Conservation (phyloP, 768 basidiomycete genomes). For the Coprinopsis sp. region DNA sequence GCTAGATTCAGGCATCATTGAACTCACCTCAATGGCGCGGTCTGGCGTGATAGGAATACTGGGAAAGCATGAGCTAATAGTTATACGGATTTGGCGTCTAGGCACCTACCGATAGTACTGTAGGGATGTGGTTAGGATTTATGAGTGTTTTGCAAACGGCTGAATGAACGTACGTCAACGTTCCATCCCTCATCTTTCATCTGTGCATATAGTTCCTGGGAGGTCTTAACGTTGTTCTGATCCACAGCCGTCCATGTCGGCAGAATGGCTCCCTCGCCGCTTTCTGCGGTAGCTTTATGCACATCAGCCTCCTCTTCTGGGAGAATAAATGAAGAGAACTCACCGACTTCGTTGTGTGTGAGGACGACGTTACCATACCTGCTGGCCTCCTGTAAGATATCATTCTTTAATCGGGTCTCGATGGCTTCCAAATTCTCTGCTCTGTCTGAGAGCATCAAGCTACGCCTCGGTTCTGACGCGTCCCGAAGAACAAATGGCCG, state of each 20-base stretch:
- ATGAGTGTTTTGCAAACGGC: background rate
- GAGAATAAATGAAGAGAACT: conserved; percentile 15
- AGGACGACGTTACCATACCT: conserved; percentile 87
- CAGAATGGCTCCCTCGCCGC: conserved; percentile 75
- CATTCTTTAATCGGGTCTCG: conserved; percentile 81
- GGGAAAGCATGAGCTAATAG: background rate
- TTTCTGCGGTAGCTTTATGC: conserved; percentile 19
- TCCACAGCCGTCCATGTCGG: conserved; percentile 96
- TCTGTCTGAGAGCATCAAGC: conserved; percentile 81
- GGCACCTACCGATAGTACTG: conserved; percentile 70
- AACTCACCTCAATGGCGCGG: conserved; percentile 76
- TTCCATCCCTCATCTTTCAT: conserved; percentile 84
- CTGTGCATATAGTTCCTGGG: conserved; percentile 77
- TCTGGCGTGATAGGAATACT: conserved; percentile 96
- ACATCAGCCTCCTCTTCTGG: background rate
- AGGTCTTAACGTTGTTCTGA: conserved; percentile 75
- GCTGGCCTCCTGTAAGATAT: conserved; percentile 81
- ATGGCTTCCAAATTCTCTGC: conserved; percentile 94
- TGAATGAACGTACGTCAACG: conserved; percentile 61
- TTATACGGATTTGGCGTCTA: background rate
- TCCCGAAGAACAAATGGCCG: conserved; percentile 92
- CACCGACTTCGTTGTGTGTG: conserved; percentile 90
- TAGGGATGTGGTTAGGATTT: conserved; percentile 11
- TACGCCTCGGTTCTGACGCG: conserved; percentile 74
- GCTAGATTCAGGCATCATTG: background rate